Evolutionary conservation across 139 green algal genomes (phyloP).

Genomic region (Axilococcus clingmanii): DNA sequence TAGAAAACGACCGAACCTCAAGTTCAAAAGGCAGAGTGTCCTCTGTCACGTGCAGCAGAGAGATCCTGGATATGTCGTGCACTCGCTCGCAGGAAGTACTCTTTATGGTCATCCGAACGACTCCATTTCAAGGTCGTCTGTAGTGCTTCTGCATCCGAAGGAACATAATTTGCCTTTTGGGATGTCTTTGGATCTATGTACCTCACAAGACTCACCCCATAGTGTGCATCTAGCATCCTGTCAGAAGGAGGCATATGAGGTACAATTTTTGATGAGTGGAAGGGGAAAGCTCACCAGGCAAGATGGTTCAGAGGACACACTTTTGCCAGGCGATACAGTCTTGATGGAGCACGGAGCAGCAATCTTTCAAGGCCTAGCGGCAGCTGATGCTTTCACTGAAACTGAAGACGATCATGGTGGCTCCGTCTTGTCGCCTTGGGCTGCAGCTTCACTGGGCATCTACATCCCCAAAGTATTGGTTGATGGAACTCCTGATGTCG

Average conservation of each 20-base stretch:
- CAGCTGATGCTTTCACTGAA: neutral
- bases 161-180: too few relatives aligned
- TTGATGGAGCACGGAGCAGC: neutral
- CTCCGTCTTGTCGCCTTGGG: neutral
- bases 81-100: too few relatives aligned
- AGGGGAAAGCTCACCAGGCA: neutral
- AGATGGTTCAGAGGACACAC: neutral
- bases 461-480: neutral
- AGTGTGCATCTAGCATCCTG: neutral
- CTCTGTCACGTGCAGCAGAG: too few relatives aligned
- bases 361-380: neutral
- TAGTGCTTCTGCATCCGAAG: too few relatives aligned
- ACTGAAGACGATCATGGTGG: neutral
- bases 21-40: too few relatives aligned
- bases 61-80: too few relatives aligned
- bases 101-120: too few relatives aligned
- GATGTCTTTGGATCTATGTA: too few relatives aligned
- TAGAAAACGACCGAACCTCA: too few relatives aligned
- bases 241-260: constrained; percentile 1
- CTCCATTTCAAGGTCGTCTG: too few relatives aligned
- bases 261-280: constrained; percentile 4
- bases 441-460: neutral
- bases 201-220: too few relatives aligned
- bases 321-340: neutral
- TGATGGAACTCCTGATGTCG: too few relatives aligned